Base-by-base conservation (phyloP, 257 asterid species). In the Solanum pinnatisectum region DNA sequence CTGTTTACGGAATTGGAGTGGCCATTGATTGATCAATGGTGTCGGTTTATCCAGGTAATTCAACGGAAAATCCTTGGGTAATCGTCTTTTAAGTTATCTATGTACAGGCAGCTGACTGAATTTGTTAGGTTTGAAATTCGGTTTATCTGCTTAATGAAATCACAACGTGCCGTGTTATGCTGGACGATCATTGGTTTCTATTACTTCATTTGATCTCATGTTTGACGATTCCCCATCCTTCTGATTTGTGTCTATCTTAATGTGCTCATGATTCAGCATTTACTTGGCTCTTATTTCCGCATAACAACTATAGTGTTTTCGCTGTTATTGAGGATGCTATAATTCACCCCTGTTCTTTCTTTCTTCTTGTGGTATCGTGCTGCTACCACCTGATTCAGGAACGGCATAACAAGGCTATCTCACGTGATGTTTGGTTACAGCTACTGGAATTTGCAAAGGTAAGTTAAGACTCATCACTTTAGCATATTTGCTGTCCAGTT, bases 401-500 rank as follows among this genome's bases (percentile, higher is more conserved):
- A 78, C 94, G 95, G 77, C 99, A 97, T 89, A 97, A 94, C 90
- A 97, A 97, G 91, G 98, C 98, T 32, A 96, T 97, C 89, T 97
- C 99, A 52, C 96, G 98, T 59, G 99, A 97, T 89, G 95, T 98
- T 88, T 95, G 99, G 99, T 89, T 98, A 84, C 99, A 97, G 88
- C 98, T 97, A 25, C 93, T 96, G 91, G 99, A 97, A 90, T 97
- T 97, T 92, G 98, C 97, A 18, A 94, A 94, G 98, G 99, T 97
- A 95, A 91, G 77, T 77, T 13, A 42, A 25, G 35, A 40, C 52
- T 74, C 20, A 23, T 76, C 56, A 37, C 83, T 76, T 37, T 12
- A 39, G 32, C 83, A 13, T 76, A 23, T 37, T 76, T 37, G 56
- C 20, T 76, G 39, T 23, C 30, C 56, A 22, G 30, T 30, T 30